Base-by-base conservation (phyloP, 371 early-diverging fungal species). In the Lichtheimia hyalospora region DNA sequence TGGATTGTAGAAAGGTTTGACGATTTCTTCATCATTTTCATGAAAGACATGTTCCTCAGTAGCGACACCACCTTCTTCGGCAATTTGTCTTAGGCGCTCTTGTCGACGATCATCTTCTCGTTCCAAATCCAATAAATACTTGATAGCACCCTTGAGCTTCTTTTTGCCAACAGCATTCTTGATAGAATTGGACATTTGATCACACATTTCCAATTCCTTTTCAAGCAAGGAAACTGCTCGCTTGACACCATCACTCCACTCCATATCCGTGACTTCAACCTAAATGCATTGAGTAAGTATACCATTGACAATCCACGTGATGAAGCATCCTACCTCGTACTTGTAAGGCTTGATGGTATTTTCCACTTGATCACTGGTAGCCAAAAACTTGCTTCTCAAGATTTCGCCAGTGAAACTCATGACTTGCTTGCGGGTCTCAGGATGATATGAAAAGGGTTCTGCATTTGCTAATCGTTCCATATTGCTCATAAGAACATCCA, bases 311-410 rank as follows among this genome's bases (percentile, higher is more conserved):
- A 42, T 14, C 14, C 43, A 27, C 44, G 12, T 27, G 4, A 39
- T 27, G 13, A 46, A 46, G 24, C 54, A 20, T 39, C 52, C 43
- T 66, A 67, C 77, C 76, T 97, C 98, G 61, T 92, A 94, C 78
- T 98, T 98, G 83, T 89, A 96, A 3, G 98, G 99, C 74, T 97
- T 97, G 74, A 98, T 95, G 7, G 96, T 94, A 73, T 97, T 97
- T 68, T 98, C 99, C 6, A 98, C 97, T 74, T 96, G 96, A 65
- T 97, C 98, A 10, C 95, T 90, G 0, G 94, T 91, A 2, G 91
- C 77, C 52, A 91, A 84, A 70, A 92, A 93, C 57, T 96, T 93
- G 53, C 79, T 79, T 39, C 93, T 86, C 64, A 98, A 60, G 44
- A 96, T 89, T 43, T 91, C 92, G 57, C 88, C 85, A 7, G 89